Evolutionary conservation across 257 asterid genomes (phyloP), one percentile per base, ranked within the genome.

Genomic region (Nyctanthes arbortristis): DNA sequence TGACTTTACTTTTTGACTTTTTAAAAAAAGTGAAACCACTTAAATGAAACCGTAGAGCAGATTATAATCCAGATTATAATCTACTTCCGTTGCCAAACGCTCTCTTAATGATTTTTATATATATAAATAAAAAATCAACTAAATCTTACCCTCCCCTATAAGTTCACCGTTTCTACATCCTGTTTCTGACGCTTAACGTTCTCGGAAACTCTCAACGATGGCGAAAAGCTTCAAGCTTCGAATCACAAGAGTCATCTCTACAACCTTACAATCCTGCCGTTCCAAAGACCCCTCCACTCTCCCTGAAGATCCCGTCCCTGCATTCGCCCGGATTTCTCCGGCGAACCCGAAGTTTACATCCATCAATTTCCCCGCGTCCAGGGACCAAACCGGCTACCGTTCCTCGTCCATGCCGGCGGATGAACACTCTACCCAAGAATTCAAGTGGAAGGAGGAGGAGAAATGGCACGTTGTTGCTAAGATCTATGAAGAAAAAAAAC

Each of bases 231-330:
- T 90, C 28, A 88, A 83, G 81, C 84, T 88, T 24, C 78, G 87
- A 18, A 72, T 90, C 58, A 78, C 81, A 71, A 81, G 71, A 69
- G 79, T 73, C 6, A 84, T 90, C 79, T 57, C 91, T 31, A 64
- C 84, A 18, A 82, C 95, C 32, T 74, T 90, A 52, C 88, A 84
- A 22, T 81, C 95, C 1, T 90, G 97, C 86, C 88, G 93, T 69
- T 88, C 97, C 29, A 90, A 82, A 61, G 73, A 86, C 73, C 65
- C 93, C 52, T 80, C 85, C 69, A 36, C 35, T 55, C 88, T 87
- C 71, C 91, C 96, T 0, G 65, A 32, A 32, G 80, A 77, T 60
- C 95, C 92, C 16, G 78, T 81, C 85, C 95, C 89, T 77, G 69
- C 91, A 33, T 73, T 74, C 78, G 43, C 81, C 30, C 64, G 28